phyloP scores from a whole-genome alignment of 306 rosid species.

The Malus sylvestris region DNA sequence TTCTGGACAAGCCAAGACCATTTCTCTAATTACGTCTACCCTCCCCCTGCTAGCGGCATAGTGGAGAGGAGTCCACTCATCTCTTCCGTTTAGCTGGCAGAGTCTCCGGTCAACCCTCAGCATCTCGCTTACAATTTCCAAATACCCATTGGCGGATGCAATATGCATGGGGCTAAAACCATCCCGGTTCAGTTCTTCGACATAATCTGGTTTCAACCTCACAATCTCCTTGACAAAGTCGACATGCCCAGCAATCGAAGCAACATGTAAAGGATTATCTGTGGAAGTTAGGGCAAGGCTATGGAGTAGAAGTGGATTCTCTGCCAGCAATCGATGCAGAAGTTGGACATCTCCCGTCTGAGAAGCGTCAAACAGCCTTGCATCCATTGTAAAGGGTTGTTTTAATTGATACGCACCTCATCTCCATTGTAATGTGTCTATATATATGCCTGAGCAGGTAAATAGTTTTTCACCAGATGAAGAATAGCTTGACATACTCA shows the following conservation, averaged over 20 bases:
- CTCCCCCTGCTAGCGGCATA: neutral
- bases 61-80: constrained; percentile 6
- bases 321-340: neutral
- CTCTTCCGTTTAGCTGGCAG: neutral
- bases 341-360: neutral
- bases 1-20: neutral
- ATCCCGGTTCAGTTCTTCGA: neutral
- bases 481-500: no score
- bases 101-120: neutral
- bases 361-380: neutral
- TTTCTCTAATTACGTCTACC: neutral
- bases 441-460: neutral
- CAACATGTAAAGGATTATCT: constrained; percentile 4
- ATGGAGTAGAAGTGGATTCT: neutral
- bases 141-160: no score
- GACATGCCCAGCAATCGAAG: neutral
- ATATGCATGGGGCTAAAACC: neutral
- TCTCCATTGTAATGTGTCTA: neutral
- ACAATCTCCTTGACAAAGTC: neutral
- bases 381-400: neutral
- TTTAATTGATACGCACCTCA: neutral
- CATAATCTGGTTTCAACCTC: constrained; percentile 2
- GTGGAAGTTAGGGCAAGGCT: neutral
- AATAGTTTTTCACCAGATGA: neutral
- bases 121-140: no score